Conservation (phyloP, 1,284 basidiomycete genomes). For the Volvariella volvacea region DNA sequence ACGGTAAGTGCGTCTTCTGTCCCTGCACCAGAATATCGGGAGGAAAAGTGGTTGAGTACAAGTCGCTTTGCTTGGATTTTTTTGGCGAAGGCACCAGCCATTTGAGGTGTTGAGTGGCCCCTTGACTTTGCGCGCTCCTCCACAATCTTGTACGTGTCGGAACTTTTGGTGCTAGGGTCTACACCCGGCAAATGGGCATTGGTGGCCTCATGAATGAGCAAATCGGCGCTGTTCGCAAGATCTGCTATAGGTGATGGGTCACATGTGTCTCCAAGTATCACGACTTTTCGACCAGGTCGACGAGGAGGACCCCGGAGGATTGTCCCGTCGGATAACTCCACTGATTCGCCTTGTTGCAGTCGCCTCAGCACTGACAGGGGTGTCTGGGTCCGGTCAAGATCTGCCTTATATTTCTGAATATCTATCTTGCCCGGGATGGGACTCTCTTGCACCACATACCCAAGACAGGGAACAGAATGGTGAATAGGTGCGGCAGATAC, state of each 20-base stretch:
- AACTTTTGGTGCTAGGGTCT: slow-evolving; percentile 47
- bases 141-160: slow-evolving; percentile 57
- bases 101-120: slow-evolving; percentile 90
- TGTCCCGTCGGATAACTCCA: slow-evolving; percentile 74
- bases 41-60: slow-evolving; percentile 83
- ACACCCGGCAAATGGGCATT: slow-evolving; percentile 81
- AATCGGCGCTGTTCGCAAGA: slow-evolving; percentile 54
- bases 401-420: slow-evolving; percentile 53
- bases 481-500: slow-evolving; percentile 82
- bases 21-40: slow-evolving; percentile 53
- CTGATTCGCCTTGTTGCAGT: slow-evolving; percentile 64
- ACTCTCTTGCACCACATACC: slow-evolving; percentile 76
- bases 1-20: slow-evolving; percentile 38
- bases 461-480: slow-evolving; percentile 80
- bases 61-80: slow-evolving; percentile 60
- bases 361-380: slow-evolving; percentile 66
- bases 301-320: slow-evolving; percentile 66
- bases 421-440: slow-evolving; percentile 75
- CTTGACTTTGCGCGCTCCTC: slow-evolving; percentile 65
- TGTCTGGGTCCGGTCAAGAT: slow-evolving; percentile 64
- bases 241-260: slow-evolving; percentile 61
- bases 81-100: slow-evolving; percentile 82
- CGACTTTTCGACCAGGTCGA: slow-evolving; percentile 66
- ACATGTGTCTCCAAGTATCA: slow-evolving; percentile 77
- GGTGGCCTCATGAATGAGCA: slow-evolving; percentile 85